Conservation (phyloP, 2,329 filamentous ascomycete species). For the Xylaria sp. region DNA sequence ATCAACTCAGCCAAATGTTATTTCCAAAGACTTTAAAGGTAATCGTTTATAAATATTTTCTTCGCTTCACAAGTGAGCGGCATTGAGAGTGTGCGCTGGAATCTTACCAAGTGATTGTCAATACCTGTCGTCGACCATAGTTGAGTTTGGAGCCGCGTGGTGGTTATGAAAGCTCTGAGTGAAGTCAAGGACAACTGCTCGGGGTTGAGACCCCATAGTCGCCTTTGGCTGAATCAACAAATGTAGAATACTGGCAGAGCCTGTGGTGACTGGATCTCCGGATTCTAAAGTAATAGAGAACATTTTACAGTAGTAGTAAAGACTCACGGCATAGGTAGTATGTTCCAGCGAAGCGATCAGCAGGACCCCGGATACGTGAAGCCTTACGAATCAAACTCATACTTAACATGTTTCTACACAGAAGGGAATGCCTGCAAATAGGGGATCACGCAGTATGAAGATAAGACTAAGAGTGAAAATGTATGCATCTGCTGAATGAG, state of each 20-base stretch:
- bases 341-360: too few relatives aligned
- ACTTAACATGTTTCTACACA: neutral
- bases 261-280: too few relatives aligned
- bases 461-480: neutral
- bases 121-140: too few relatives aligned
- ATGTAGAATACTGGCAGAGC: too few relatives aligned
- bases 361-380: neutral
- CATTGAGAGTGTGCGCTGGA: too few relatives aligned
- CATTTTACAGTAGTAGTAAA: too few relatives aligned
- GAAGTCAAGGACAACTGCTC: too few relatives aligned
- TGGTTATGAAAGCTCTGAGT: neutral
- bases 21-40: neutral
- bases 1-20: neutral
- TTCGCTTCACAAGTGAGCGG: neutral
- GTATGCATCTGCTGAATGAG: neutral
- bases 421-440: neutral
- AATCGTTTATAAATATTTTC: neutral
- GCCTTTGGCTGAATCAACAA: too few relatives aligned
- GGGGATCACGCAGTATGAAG: neutral
- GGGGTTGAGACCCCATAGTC: too few relatives aligned
- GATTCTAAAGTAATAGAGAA: too few relatives aligned
- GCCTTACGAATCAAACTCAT: neutral
- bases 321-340: too few relatives aligned
- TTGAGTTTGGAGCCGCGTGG: neutral
- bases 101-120: neutral